Evolutionary conservation across 1,284 basidiomycete genomes (phyloP).

Genomic region (Pyrrhoderma lamaoense): DNA sequence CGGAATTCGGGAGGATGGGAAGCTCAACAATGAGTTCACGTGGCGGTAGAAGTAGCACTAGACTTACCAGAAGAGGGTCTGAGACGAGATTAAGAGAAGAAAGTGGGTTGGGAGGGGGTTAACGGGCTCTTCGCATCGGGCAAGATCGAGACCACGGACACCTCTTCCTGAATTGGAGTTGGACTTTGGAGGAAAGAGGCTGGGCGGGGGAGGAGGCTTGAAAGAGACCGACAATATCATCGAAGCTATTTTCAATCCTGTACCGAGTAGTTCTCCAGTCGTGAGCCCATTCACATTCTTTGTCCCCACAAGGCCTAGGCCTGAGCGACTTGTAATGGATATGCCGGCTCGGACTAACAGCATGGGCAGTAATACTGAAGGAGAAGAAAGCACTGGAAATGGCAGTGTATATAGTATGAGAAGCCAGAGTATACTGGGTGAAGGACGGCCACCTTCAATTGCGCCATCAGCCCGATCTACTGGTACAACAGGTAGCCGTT

Average conservation of each 20-base stretch:
- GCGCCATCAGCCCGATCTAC: background rate
- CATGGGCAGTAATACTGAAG: too few species aligned
- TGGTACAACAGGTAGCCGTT: background rate
- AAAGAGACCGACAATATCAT: constrained; percentile 63
- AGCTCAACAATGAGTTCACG: constrained; percentile 27
- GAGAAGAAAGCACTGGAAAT: too few species aligned
- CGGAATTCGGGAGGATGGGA: constrained; percentile 34
- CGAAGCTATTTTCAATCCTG: constrained; percentile 70
- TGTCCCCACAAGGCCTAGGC: constrained; percentile 18
- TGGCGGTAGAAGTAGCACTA: background rate
- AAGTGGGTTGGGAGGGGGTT: too few species aligned
- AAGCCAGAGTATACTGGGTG: background rate
- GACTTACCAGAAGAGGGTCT: too few species aligned
- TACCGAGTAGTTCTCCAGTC: constrained; percentile 35
- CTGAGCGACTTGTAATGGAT: too few species aligned
- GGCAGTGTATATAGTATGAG: too few species aligned
- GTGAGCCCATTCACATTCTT: constrained; percentile 57
- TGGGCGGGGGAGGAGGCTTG: background rate
- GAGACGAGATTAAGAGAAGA: too few species aligned
- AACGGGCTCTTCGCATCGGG: background rate
- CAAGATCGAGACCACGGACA: background rate
- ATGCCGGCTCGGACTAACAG: too few species aligned
- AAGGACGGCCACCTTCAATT: constrained; percentile 12
- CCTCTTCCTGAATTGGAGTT: constrained; percentile 4
- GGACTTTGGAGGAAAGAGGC: too few species aligned